Evolutionary conservation across 2,329 filamentous ascomycete species (phyloP), one percentile per base, ranked within the genome.

Genomic region (Harringtonia aguacate): DNA sequence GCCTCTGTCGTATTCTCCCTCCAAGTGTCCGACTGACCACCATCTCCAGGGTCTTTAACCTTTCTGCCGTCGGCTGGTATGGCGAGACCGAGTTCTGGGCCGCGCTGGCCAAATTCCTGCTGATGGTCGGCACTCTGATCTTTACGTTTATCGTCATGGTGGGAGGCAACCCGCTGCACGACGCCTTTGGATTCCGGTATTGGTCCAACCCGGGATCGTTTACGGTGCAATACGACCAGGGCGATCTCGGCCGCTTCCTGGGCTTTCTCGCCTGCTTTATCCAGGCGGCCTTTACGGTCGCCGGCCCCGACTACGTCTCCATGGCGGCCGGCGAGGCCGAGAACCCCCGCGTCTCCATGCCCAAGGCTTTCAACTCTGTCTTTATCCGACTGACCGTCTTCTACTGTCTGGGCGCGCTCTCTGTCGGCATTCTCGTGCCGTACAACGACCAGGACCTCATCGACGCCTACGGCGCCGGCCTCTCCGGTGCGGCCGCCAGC

Each of bases 291-390:
- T 45, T 34, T 20, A 34, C 29, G 28, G 20, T 41, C 4, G 53
- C 58, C 28, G 58, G 58, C 21, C 79, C 78, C 2, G 78, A 83
- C 55, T 65, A 82, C 14, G 63, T 67, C 48, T 48, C 46, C 8
- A 41, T 52, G 6, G 44, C 49, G 3, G 46, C 46, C 5, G 52
- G 48, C 27, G 52, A 53, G 41, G 50, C 47, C 9, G 45, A 50
- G 33, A 45, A 46, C 38, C 52, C 52, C 13, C 46, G 50, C 14
- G 39, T 43, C 8, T 48, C 48, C n/a, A 41, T 53, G 18, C 52
- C 52, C 5, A 44, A 42, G 5, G 47, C 49, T 4, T 46, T 44
- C 15, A 50, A 53, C 9, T 43, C 53, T 36, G 53, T 56, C 22
- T 58, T 60, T 38, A 56, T 52, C 48, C 56, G 57, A 37, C 55